Conservation (phyloP, 768 basidiomycete genomes). For the Leccinum pellstonianum region DNA sequence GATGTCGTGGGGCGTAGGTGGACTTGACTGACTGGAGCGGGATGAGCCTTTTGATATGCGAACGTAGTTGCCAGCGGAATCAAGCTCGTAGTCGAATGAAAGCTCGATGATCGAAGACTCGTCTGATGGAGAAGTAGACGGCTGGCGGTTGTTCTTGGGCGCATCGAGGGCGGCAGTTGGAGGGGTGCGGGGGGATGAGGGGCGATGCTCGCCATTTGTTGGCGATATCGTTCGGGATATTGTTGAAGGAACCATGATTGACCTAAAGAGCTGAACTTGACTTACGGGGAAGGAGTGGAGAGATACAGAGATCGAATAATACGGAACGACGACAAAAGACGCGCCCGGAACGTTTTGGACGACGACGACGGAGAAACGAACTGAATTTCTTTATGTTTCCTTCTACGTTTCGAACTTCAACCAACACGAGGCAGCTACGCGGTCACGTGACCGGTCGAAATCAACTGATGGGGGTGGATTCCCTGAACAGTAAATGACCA, state of each 20-base stretch:
- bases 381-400: slow-evolving; percentile 28
- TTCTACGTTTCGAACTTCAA: slow-evolving; percentile 21
- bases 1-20: slow-evolving; percentile 41
- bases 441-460: slow-evolving; percentile 34
- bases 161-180: slow-evolving; percentile 29
- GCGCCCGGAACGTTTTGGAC: slow-evolving; percentile 20
- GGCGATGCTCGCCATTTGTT: slow-evolving; percentile 29
- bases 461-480: too few species aligned
- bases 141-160: slow-evolving; percentile 32
- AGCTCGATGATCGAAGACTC: slow-evolving; percentile 47
- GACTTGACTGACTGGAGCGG: slow-evolving; percentile 37
- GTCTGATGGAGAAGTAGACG: slow-evolving; percentile 41
- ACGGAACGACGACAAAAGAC: slow-evolving; percentile 6
- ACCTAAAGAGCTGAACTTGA: slow-evolving; percentile 8
- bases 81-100: slow-evolving; percentile 47
- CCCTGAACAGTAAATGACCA: too few species aligned
- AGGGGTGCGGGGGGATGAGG: slow-evolving; percentile 33
- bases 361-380: slow-evolving; percentile 17
- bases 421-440: slow-evolving; percentile 37
- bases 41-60: slow-evolving; percentile 45
- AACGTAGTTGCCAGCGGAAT: slow-evolving; percentile 45
- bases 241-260: slow-evolving; percentile 22
- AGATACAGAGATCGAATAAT: neutral
- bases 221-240: slow-evolving; percentile 29
- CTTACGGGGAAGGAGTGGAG: slow-evolving; percentile 6